A percentile compares a stretch with the other conserved stretches of the same genome.
Conservation (phyloP, 1,284 basidiomycete species). For the Gomphus bonarii region DNA sequence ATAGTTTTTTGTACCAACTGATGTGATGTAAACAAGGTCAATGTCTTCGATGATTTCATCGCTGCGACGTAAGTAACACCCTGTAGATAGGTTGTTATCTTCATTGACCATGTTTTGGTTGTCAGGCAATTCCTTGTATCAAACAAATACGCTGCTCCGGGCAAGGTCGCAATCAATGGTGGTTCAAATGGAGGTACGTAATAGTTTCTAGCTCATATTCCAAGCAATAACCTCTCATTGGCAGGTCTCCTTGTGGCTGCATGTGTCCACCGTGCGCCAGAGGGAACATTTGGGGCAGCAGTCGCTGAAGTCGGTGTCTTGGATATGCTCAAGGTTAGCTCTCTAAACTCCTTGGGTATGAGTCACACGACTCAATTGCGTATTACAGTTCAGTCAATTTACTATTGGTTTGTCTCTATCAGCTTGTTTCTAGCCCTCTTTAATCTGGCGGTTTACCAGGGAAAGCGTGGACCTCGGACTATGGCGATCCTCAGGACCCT, state of each 20-base stretch:
- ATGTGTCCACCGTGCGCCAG: conserved; percentile 69
- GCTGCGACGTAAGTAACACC: conserved; percentile 52
- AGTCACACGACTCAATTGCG: background rate
- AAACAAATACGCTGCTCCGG: conserved; percentile 58
- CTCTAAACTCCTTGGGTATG: background rate
- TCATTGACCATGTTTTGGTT: background rate
- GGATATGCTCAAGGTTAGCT: conserved; percentile 64
- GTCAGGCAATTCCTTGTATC: conserved; percentile 59
- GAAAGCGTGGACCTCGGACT: conserved; percentile 73
- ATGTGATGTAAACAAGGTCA: conserved; percentile 32
- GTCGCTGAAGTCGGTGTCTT: conserved; percentile 75
- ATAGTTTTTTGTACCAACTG: background rate
- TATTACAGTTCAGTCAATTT: conserved; percentile 56
- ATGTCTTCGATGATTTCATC: conserved; percentile 76
- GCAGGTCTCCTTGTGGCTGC: conserved; percentile 69
- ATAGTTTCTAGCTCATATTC: conserved; percentile 14
- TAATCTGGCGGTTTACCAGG: conserved; percentile 28
- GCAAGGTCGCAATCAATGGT: conserved; percentile 72
- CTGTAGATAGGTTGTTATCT: too few species aligned
- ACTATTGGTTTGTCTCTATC: conserved; percentile 48
- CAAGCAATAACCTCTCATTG: background rate
- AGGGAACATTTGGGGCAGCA: conserved; percentile 71
- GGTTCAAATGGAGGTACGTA: conserved; percentile 65
- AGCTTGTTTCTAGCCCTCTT: conserved; percentile 9
- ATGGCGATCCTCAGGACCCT: conserved; percentile 67